A percentile compares a stretch with the other conserved stretches of the same genome.
phyloP scores from a whole-genome alignment of 2,329 filamentous ascomycete genomes.

The Beauveria caledonica region DNA sequence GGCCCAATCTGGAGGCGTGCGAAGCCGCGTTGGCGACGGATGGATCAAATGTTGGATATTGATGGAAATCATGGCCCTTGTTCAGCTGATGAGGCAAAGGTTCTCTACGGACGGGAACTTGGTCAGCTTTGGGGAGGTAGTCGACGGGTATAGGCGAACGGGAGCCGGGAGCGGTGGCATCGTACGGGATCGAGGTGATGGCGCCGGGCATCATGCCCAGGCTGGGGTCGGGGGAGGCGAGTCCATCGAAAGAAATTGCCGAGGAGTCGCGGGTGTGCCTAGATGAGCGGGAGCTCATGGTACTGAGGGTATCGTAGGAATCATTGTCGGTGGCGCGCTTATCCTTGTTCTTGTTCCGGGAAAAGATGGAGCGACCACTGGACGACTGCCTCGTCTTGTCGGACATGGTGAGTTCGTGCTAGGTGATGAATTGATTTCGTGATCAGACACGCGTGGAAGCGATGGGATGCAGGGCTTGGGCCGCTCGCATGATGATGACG shows the following conservation, averaged over 20 bases:
- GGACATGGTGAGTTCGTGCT: slow-evolving; percentile 42
- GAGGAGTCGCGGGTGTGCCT: slow-evolving; percentile 69
- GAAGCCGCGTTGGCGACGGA: slow-evolving; percentile 37
- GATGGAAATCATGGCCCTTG: slow-evolving; percentile 76
- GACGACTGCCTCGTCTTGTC: slow-evolving; percentile 79
- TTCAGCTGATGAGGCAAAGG: slow-evolving; percentile 77
- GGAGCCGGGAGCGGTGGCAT: slow-evolving; percentile 56
- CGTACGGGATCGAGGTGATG: slow-evolving; percentile 83
- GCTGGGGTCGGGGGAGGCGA: slow-evolving; percentile 54
- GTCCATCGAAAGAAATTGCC: slow-evolving; percentile 61
- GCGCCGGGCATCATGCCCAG: slow-evolving; percentile 71
- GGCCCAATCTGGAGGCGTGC: slow-evolving; percentile 47
- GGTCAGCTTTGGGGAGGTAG: slow-evolving; percentile 60
- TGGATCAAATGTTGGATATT: slow-evolving; percentile 70
- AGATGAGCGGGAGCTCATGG: slow-evolving; percentile 60
- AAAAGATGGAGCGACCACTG: slow-evolving; percentile 72
- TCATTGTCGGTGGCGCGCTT: slow-evolving; percentile 57
- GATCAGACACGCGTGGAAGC: slow-evolving; percentile 24
- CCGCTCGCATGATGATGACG: slow-evolving; percentile 31
- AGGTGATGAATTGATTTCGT: neutral
- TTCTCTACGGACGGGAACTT: slow-evolving; percentile 56
- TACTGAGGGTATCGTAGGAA: slow-evolving; percentile 52
- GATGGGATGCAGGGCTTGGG: slow-evolving; percentile 28
- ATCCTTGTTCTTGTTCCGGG: slow-evolving; percentile 72
- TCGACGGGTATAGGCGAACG: slow-evolving; percentile 66